Evolutionary conservation across 306 rosid genomes (phyloP).

Genomic region (Mimosa bimucronata): DNA sequence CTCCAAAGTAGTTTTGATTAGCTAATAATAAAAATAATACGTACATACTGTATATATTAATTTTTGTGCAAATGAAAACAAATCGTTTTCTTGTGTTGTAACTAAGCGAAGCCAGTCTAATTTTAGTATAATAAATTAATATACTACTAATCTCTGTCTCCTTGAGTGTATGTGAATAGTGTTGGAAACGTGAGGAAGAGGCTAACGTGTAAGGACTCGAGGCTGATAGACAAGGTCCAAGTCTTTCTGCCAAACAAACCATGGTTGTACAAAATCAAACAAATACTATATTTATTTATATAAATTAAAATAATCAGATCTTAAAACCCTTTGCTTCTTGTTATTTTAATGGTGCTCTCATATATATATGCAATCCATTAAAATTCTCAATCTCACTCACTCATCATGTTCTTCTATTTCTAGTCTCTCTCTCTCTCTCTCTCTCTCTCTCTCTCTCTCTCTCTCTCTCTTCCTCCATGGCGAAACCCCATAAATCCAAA

Average conservation of each 20-base stretch:
- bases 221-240: conserved; percentile 44
- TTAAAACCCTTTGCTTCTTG: neutral
- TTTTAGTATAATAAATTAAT: neutral
- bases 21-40: neutral
- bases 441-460: conserved; percentile 1
- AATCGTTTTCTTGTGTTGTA: neutral
- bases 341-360: neutral
- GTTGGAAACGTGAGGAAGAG: conserved; percentile 43
- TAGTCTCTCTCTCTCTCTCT: neutral
- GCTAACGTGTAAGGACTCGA: conserved; percentile 39
- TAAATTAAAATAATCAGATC: neutral
- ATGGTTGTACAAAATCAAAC: conserved; percentile 21
- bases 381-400: neutral
- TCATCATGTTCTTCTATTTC: neutral
- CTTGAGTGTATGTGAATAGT: neutral
- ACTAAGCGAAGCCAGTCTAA: neutral
- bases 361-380: neutral
- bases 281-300: neutral
- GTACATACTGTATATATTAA: neutral
- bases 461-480: conserved; percentile 46
- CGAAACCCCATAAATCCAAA: conserved; percentile 42
- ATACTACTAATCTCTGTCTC: neutral
- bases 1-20: neutral
- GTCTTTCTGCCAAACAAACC: conserved; percentile 43
- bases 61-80: neutral